These are phyloP conservation scores for Neurospora sp. DNA, from an alignment of 495 filamentous ascomycete genomes.

Conservation along the genomic window DNA sequence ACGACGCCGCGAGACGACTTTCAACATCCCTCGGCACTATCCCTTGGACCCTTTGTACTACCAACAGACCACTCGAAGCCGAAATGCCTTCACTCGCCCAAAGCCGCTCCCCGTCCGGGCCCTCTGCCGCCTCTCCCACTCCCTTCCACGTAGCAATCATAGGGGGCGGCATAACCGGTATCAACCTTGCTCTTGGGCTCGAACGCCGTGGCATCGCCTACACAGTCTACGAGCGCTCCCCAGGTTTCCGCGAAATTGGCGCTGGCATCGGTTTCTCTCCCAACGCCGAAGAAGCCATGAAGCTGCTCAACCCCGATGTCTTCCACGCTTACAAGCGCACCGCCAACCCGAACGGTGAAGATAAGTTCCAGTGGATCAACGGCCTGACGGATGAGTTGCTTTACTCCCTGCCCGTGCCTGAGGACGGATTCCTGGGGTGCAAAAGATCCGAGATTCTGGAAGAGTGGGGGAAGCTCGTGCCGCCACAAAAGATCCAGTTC, in stretches of 20 bases:
- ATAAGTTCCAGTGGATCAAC: slow-evolving; percentile 36
- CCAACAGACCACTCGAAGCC: not conserved
- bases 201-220: slow-evolving; percentile 38
- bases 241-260: slow-evolving; percentile 44
- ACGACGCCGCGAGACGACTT: not conserved
- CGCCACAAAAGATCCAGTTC: slow-evolving; percentile 17
- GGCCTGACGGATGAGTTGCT: slow-evolving; percentile 24
- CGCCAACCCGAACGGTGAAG: slow-evolving; percentile 26
- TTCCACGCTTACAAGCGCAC: slow-evolving; percentile 24
- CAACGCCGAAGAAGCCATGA: slow-evolving; percentile 47
- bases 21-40: not conserved
- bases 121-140: slow-evolving; percentile 5
- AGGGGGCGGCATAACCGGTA: slow-evolving; percentile 51
- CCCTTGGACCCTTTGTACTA: not conserved
- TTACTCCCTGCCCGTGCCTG: slow-evolving; percentile 25
- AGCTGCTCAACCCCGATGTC: slow-evolving; percentile 31
- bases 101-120: slow-evolving; percentile 4
- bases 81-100: slow-evolving; percentile 1
- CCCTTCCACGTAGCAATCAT: slow-evolving; percentile 42
- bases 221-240: slow-evolving; percentile 46
- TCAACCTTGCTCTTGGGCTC: slow-evolving; percentile 45
- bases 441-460: slow-evolving; percentile 32
- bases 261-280: slow-evolving; percentile 50
- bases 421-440: slow-evolving; percentile 33
- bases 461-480: slow-evolving; percentile 26